Evolutionary conservation across 2,329 filamentous ascomycete genomes (phyloP), one percentile per base, ranked within the genome.

Genomic region (Chrysosporium queenslandicum): DNA sequence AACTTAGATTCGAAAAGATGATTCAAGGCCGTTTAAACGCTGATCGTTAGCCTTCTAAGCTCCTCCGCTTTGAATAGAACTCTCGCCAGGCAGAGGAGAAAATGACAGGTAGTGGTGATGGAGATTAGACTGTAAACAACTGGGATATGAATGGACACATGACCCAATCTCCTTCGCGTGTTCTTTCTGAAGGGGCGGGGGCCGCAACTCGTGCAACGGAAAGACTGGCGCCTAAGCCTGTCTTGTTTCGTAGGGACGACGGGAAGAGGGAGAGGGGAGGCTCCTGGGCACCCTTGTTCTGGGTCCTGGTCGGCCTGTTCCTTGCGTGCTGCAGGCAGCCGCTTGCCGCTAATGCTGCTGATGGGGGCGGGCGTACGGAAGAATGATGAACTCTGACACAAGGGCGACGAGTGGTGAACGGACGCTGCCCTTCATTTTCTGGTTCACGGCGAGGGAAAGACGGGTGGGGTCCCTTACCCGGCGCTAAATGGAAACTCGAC

Each of bases 61-160:
- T 16, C 20, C 36, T 39, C 32, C 14, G 32, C 32, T 36, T 36
- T n/a, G 14, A 8, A 36, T 36, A n/a, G n/a, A n/a, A n/a, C n/a
- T n/a, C n/a, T n/a, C n/a, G n/a, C n/a, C 14, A 45, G 18, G 21
- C 7, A 20, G 6, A 9, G 6, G 5, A 40, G 27, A 46, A 11
- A 32, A 11, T 8, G 25, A 41, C 20, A 14, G 20, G 18, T 3
- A 29, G n/a, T 2, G 16, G 20, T 32, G 42, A 12, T 9, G 18
- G 20, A 9, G 6, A 9, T 47, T 39, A 25, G 14, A 12, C 45
- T 23, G 45, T 39, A 29, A 3, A 4, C 46, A 39, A 47, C 36
- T 25, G 18, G 50, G 59, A 64, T 60, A 58, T 59, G 60, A 58
- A 60, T 58, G 60, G 57, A 63, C 63, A 59, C 63, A 66, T 66